Conservation (phyloP, 768 basidiomycete species). For the Dioszegia aurantiaca region DNA sequence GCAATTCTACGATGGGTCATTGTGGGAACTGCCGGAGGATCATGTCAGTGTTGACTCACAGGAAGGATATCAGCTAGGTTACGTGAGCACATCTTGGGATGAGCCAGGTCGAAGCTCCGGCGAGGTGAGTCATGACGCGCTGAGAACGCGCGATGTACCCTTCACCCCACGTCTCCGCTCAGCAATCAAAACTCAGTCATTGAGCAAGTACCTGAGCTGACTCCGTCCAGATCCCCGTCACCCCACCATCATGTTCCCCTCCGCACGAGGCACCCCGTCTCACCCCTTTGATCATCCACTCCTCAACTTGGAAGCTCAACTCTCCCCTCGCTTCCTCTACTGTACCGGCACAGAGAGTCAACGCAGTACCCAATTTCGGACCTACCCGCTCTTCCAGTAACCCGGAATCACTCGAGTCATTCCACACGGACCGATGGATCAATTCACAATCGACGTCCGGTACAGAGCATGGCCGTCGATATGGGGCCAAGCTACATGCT, state of each 20-base stretch:
- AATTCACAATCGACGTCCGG: slow-evolving; percentile 7
- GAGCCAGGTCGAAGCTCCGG: not conserved
- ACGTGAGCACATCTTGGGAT: not conserved
- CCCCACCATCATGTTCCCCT: not conserved
- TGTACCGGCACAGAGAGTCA: not conserved
- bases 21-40: not conserved
- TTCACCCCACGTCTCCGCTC: not conserved
- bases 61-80: slow-evolving; percentile 1
- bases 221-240: not conserved
- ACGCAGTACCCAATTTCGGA: not conserved
- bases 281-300: slow-evolving; percentile 3
- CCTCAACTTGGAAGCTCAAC: slow-evolving; percentile 1
- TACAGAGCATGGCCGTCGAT: not conserved
- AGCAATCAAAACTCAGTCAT: not conserved
- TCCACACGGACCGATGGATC: not conserved
- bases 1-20: not conserved
- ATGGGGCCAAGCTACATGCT: too few relatives aligned
- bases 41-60: not conserved
- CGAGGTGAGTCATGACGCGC: slow-evolving; percentile 4
- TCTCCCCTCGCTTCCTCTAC: not conserved
- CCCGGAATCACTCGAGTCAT: not conserved
- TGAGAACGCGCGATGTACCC: not conserved
- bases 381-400: not conserved
- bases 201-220: not conserved
- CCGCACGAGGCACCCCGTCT: not conserved